phyloP scores from a whole-genome alignment of 2,329 filamentous ascomycete genomes.

The Colletotrichum tofieldiae region DNA sequence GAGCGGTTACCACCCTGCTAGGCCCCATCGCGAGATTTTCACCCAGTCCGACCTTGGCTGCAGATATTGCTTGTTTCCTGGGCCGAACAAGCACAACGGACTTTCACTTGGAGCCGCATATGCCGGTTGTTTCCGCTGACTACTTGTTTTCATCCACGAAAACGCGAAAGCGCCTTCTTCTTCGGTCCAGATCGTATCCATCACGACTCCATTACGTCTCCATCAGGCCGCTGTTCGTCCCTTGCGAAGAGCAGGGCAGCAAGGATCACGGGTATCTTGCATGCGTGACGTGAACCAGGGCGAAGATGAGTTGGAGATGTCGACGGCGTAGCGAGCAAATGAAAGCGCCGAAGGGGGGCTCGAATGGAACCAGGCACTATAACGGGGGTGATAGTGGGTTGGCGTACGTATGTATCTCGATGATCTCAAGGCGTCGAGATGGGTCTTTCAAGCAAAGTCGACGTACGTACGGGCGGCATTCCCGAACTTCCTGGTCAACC shows the following conservation, averaged over 20 bases:
- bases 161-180: slow-evolving; percentile 10
- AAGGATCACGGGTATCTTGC: slow-evolving; percentile 29
- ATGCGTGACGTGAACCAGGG: slow-evolving; percentile 28
- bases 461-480: slow-evolving; percentile 16
- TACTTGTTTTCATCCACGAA: background rate
- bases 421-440: slow-evolving; percentile 10
- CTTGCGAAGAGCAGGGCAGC: slow-evolving; percentile 18
- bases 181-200: slow-evolving; percentile 10
- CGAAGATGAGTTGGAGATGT: slow-evolving; percentile 23
- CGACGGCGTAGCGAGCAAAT: slow-evolving; percentile 7
- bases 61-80: slow-evolving; percentile 24
- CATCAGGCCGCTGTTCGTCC: slow-evolving; percentile 28
- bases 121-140: too few species aligned
- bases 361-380: slow-evolving; percentile 22
- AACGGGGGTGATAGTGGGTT: slow-evolving; percentile 8
- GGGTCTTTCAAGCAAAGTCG: slow-evolving; percentile 9
- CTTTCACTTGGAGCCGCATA: too few species aligned
- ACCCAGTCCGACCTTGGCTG: slow-evolving; percentile 7
- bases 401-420: slow-evolving; percentile 8
- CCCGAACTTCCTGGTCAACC: slow-evolving; percentile 16
- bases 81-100: too few species aligned
- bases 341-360: slow-evolving; percentile 9
- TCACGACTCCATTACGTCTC: slow-evolving; percentile 26
- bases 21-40: slow-evolving; percentile 5
- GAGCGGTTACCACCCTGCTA: slow-evolving; percentile 17